Base-by-base conservation (phyloP, 140 eudicot genomes). In the Erigeron philadelphicus region DNA sequence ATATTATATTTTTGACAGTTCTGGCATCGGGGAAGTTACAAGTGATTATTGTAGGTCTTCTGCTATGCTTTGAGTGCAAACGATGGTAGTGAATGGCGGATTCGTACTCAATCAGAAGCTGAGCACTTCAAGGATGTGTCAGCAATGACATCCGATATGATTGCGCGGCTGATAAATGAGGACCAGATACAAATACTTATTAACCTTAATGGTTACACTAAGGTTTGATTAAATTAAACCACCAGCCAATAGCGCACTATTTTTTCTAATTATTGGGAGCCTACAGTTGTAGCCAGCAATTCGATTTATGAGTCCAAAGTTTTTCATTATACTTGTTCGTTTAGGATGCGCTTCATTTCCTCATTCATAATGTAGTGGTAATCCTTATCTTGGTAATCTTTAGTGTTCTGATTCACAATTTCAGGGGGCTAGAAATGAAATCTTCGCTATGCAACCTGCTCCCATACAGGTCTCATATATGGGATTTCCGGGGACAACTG, bases 381-480 rank as follows among this genome's bases (percentile, higher is more conserved):
- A n/a, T n/a, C n/a, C n/a, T n/a, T n/a, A n/a, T n/a, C n/a, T n/a
- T n/a, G n/a, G n/a, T n/a, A n/a, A n/a, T n/a, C n/a, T n/a, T n/a
- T n/a, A n/a, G n/a, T n/a, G n/a, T n/a, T n/a, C n/a, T n/a, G n/a
- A n/a, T n/a, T n/a, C n/a, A n/a, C n/a, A n/a, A n/a, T n/a, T n/a
- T n/a, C 85, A 92, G 98, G 98, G 98, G 57, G 98, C 96, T 18
- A 81, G 98, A 80, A 93, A 89, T 84, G 98, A 93, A 75, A 89
- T 89, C 71, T 93, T 93, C 83, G 96, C 98, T 40, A 82, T 93
- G 86, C 93, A 93, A 69, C 96, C 98, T 72, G 96, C 98, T 73
- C 98, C 98, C 1, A 78, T 93, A 53, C 98, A 93, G 75, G 96
- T 93, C 45, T 89, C 96, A 9, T 93, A 93, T 68, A 93, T 93